Evolutionary conservation across 768 basidiomycete genomes (phyloP), one percentile per base, ranked within the genome.

Genomic region (Boletus eberwhitei): DNA sequence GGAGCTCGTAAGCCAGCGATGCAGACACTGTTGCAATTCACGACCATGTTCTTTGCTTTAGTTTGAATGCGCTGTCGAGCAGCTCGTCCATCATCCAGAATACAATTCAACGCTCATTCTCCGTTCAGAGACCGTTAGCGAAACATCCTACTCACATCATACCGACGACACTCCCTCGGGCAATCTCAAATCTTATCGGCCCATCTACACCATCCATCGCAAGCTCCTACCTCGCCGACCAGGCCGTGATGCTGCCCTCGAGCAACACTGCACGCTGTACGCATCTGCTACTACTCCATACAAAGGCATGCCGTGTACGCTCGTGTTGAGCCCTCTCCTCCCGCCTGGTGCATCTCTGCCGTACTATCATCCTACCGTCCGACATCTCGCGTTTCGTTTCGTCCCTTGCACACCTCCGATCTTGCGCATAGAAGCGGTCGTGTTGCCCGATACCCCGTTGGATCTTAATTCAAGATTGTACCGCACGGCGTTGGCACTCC

Each of bases 101-200:
- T 91, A 92, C 68, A 96, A 95, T 65, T 93, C 92, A 0, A 88
- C 90, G 0, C 79, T 96, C 26, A 96, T 98, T 53, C 74, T 98
- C 17, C 83, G 95, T 2, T 89, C 93, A 0, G 90, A 96, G 37
- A 80, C 79, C 4, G 46, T 89, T 36, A 44, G 40, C n/a, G 63
- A 68, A 37, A 59, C 55, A 2, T 22, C 4, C 13, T 40, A 50
- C 24, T 65, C 70, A 11, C 81, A 85, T 38, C 66, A 73, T 19
- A 65, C 68, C 7, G 78, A 84, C 42, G 62, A 72, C 32, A 8
- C 16, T 2, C 16, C 24, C 7, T 16, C 36, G 24, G 26, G 34
- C 45, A 19, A 45, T 46, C 58, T 86, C 22, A 62, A 73, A 2
- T 78, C 72, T 9, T 64, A 76, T 26, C 62, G 56, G 2, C 70